These are phyloP conservation scores for Globisporangium emineosum DNA, from an alignment of 352 stramenopile genomes.

Conservation along the genomic window DNA sequence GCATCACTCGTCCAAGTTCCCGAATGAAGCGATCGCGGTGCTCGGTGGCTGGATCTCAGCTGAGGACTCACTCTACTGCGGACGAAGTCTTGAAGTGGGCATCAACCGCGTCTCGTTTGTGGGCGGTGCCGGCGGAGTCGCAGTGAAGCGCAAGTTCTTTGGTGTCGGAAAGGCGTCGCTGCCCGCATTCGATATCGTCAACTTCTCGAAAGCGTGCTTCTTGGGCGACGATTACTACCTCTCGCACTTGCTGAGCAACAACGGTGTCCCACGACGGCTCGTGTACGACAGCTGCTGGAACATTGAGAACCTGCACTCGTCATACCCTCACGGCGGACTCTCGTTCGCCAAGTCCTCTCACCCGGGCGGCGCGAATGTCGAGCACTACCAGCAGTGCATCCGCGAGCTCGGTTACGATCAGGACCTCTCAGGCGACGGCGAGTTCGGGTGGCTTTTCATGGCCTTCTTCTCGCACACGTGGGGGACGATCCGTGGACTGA, in stretches of 20 bases:
- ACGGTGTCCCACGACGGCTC: conserved; percentile 34
- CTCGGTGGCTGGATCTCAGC: conserved; percentile 48
- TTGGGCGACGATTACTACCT: conserved; percentile 55
- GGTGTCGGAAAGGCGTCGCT: conserved; percentile 27
- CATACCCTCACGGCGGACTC: conserved; percentile 31
- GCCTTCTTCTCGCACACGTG: conserved; percentile 36
- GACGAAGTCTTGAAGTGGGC: conserved; percentile 41
- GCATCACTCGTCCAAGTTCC: conserved; percentile 46
- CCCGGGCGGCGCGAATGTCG: conserved; percentile 48
- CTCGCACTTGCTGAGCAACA: conserved; percentile 41
- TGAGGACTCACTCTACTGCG: conserved; percentile 49
- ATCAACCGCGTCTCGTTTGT: conserved; percentile 56
- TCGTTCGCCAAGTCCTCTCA: conserved; percentile 32
- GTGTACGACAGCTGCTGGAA: conserved; percentile 58
- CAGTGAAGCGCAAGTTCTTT: conserved; percentile 50
- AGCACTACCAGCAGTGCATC: conserved; percentile 63
- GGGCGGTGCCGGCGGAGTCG: conserved; percentile 45
- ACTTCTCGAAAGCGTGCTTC: conserved; percentile 48
- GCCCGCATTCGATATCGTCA: conserved; percentile 35
- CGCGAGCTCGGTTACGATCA: conserved; percentile 38
- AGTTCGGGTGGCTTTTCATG: conserved; percentile 43
- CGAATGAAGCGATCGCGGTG: conserved; percentile 43
- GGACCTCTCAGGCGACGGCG: conserved; percentile 41
- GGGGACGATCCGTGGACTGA: conserved; percentile 27
- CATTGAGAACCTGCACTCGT: conserved; percentile 22